A percentile compares a stretch with the other conserved stretches of the same genome.
phyloP scores from a whole-genome alignment of 2,329 filamentous ascomycete genomes.

The Fusarium nematophilum region DNA sequence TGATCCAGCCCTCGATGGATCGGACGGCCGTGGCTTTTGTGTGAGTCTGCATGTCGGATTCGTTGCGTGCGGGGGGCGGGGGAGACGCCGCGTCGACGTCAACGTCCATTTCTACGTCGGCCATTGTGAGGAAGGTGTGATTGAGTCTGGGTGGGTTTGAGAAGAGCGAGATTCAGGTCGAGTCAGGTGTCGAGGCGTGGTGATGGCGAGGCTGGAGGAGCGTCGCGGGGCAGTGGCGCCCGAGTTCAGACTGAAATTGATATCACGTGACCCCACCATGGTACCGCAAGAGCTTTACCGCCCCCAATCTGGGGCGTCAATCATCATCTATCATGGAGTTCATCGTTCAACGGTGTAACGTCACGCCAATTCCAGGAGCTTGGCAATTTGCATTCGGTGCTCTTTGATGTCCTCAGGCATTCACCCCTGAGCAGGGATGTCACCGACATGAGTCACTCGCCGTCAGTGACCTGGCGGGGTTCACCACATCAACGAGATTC shows the following conservation, averaged over 20 bases:
- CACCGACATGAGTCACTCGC: conserved; percentile 40
- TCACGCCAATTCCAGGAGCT: too few species aligned
- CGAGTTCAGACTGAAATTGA: conserved; percentile 17
- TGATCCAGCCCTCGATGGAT: conserved; percentile 90
- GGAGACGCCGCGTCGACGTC: conserved; percentile 56
- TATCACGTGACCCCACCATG: conserved; percentile 26
- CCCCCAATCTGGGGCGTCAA: too few species aligned
- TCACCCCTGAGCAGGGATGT: conserved; percentile 19
- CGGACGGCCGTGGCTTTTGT: conserved; percentile 83
- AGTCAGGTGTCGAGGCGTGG: background rate
- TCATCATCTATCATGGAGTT: too few species aligned
- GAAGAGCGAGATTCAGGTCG: background rate
- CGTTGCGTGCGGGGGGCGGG: conserved; percentile 58
- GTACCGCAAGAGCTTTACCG: background rate
- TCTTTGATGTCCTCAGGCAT: conserved; percentile 26
- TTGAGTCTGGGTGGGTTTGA: background rate
- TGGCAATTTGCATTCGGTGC: too few species aligned
- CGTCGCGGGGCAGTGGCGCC: conserved; percentile 6
- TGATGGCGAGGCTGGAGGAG: background rate
- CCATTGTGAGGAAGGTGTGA: conserved; percentile 52
- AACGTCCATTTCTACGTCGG: conserved; percentile 70
- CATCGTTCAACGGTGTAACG: too few species aligned
- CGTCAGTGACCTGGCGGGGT: conserved; percentile 8
- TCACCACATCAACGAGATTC: conserved; percentile 15
- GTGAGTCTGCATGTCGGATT: conserved; percentile 76